Percentiles rank a stretch among this genome's conserved stretches.
phyloP scores from a whole-genome alignment of 345 rosid species.

The Ceriops tagal region DNA sequence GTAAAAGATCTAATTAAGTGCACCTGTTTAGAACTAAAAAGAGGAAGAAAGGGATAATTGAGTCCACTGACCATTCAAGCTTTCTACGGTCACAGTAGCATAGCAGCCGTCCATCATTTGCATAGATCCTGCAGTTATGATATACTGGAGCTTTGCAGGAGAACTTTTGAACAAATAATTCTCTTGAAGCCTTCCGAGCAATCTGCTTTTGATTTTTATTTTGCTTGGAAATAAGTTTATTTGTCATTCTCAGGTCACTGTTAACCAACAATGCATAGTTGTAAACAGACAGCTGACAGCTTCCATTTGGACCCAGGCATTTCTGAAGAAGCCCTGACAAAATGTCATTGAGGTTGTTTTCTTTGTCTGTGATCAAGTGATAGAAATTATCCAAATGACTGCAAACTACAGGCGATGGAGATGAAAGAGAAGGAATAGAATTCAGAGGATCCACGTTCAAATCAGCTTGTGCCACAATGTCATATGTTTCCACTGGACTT shows the following conservation, averaged over 20 bases:
- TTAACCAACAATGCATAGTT: slow-evolving; percentile 67
- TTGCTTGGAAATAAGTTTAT: slow-evolving; percentile 41
- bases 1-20: slow-evolving; percentile 14
- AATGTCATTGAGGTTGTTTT: slow-evolving; percentile 38
- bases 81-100: slow-evolving; percentile 89
- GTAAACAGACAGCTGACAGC: slow-evolving; percentile 64
- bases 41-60: slow-evolving; percentile 7
- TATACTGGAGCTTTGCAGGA: slow-evolving; percentile 97
- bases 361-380: slow-evolving; percentile 40
- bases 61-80: slow-evolving; percentile 72
- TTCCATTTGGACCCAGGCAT: slow-evolving; percentile 71
- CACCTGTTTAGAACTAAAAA: slow-evolving; percentile 9
- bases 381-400: slow-evolving; percentile 62
- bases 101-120: slow-evolving; percentile 85
- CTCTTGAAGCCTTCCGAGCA: slow-evolving; percentile 70
- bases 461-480: slow-evolving; percentile 59
- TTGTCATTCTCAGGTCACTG: slow-evolving; percentile 38
- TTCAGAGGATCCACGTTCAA: slow-evolving; percentile 39
- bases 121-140: slow-evolving; percentile 91
- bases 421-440: slow-evolving; percentile 38
- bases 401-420: slow-evolving; percentile 64
- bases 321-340: slow-evolving; percentile 53
- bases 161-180: slow-evolving; percentile 79
- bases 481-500: slow-evolving; percentile 41
- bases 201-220: slow-evolving; percentile 48